Base-by-base conservation (phyloP, 2,329 filamentous ascomycete genomes). In the Colletotrichum sp. region DNA sequence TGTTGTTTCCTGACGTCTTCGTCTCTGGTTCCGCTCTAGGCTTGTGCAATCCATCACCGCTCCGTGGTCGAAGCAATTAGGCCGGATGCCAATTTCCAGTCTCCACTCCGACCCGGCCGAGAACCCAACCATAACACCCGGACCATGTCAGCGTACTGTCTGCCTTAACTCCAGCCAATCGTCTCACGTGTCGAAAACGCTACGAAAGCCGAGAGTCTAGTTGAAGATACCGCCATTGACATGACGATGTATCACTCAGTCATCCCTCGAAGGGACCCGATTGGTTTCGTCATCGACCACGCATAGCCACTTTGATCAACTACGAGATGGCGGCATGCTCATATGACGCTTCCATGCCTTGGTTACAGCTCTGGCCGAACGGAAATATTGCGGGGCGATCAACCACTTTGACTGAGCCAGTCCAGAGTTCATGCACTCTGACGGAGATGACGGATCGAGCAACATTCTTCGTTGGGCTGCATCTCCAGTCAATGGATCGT, bases 391-490 rank as follows among this genome's bases (percentile, higher is more conserved):
- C 18, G 18, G 38, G 5, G 38, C 6, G n/a, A 18, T 16, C 38
- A n/a, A 7, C 38, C 3, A n/a, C 38, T 4, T 48, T 7, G 18
- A 48, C 9, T 4, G 1, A 1, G 18, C 16, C 38, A 0, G n/a
- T n/a, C 1, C 38, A n/a, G 38, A 48, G 6, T 7, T n/a, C 0
- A 0, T 21, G 1, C 2, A 48, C 18, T 2, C 18, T 48, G 9
- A 48, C 18, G 9, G 18, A 21, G 6, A 21, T 12, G 2, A 0
- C n/a, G 0, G 10, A 48, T 48, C n/a, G n/a, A 21, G 6, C 0
- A 6, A 48, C 3, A n/a, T 13, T 48, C 3, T n/a, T n/a, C 0
- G 9, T 0, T 48, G 18, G 18, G 38, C 18, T 48, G 10, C 18
- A 10, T 7, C 38, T 13, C 1, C 38, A 43, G 16, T 7, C 34